Conservation (phyloP, 1,284 basidiomycete genomes). For the Anthracocystis walkeri region DNA sequence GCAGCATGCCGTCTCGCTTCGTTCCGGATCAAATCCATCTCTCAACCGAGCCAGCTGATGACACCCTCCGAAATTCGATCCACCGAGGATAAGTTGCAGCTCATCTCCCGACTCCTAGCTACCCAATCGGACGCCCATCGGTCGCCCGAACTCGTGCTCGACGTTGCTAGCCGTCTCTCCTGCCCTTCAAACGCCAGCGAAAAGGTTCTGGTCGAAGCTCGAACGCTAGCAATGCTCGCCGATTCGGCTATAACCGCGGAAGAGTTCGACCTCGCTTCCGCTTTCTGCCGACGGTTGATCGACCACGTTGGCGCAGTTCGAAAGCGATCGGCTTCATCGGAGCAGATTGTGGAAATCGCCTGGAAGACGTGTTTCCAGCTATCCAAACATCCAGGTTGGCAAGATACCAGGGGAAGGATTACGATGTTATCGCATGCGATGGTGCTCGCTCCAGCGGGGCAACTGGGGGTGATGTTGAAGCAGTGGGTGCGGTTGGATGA, state of each 20-base stretch:
- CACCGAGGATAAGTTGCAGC: slow-evolving; percentile 26
- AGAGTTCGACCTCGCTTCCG: slow-evolving; percentile 34
- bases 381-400: slow-evolving; percentile 44
- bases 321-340: background rate
- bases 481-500: slow-evolving; percentile 31
- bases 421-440: slow-evolving; percentile 39
- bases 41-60: slow-evolving; percentile 11
- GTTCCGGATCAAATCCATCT: slow-evolving; percentile 41
- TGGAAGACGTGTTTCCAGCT: slow-evolving; percentile 45
- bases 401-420: slow-evolving; percentile 35
- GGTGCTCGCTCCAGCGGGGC: slow-evolving; percentile 22
- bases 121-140: slow-evolving; percentile 40
- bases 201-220: slow-evolving; percentile 19
- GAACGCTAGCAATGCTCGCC: slow-evolving; percentile 47
- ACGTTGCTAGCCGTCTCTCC: slow-evolving; percentile 20
- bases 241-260: slow-evolving; percentile 36
- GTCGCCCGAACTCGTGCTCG: slow-evolving; percentile 42
- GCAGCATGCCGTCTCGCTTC: slow-evolving; percentile 46
- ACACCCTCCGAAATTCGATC: slow-evolving; percentile 35
- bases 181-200: background rate
- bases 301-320: slow-evolving; percentile 12
- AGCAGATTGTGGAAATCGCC: slow-evolving; percentile 18
- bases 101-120: slow-evolving; percentile 31
- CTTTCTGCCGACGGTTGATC: slow-evolving; percentile 34
- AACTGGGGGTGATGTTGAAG: slow-evolving; percentile 30